These are phyloP conservation scores for Thraustochytrium striatum DNA, from an alignment of 352 stramenopile genomes.

Conservation along the genomic window DNA sequence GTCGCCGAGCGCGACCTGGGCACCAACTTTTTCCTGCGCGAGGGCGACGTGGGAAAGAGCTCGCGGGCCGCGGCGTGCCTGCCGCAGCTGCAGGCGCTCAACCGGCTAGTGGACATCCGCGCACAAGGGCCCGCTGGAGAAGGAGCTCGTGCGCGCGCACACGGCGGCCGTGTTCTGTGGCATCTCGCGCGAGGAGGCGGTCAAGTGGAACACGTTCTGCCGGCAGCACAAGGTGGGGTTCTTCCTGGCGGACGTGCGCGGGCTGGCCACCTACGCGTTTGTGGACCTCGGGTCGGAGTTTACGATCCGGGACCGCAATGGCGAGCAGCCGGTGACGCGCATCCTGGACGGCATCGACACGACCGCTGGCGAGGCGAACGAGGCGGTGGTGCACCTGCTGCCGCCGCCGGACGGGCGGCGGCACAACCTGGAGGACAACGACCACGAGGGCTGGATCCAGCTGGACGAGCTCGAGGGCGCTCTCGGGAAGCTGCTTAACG, in stretches of 20 bases:
- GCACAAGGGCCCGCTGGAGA: conserved; percentile 32
- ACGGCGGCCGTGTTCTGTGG: conserved; percentile 73
- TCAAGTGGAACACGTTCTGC: conserved; percentile 30
- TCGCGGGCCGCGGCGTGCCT: conserved; percentile 50
- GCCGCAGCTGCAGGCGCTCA: conserved; percentile 50
- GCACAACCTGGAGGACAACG: conserved; percentile 49
- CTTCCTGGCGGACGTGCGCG: conserved; percentile 52
- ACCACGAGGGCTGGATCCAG: conserved; percentile 38
- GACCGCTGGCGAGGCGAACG: neutral
- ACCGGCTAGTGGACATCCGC: conserved; percentile 48
- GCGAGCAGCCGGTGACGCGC: conserved; percentile 53
- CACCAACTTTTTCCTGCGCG: conserved; percentile 84
- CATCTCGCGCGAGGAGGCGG: conserved; percentile 11
- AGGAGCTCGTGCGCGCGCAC: conserved; percentile 57
- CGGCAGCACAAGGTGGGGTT: conserved; percentile 50
- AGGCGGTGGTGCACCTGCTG: conserved; percentile 26
- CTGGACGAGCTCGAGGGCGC: conserved; percentile 46
- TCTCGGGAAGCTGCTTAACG: conserved; percentile 39
- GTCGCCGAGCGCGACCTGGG: conserved; percentile 77
- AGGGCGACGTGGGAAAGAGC: conserved; percentile 64
- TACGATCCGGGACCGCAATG: conserved; percentile 55
- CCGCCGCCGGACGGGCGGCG: neutral
- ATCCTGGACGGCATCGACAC: conserved; percentile 39
- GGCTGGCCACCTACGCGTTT: conserved; percentile 57
- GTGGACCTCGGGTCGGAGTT: conserved; percentile 59